Base-by-base conservation (phyloP, 1,284 basidiomycete species). In the Marasmius fiardii region DNA sequence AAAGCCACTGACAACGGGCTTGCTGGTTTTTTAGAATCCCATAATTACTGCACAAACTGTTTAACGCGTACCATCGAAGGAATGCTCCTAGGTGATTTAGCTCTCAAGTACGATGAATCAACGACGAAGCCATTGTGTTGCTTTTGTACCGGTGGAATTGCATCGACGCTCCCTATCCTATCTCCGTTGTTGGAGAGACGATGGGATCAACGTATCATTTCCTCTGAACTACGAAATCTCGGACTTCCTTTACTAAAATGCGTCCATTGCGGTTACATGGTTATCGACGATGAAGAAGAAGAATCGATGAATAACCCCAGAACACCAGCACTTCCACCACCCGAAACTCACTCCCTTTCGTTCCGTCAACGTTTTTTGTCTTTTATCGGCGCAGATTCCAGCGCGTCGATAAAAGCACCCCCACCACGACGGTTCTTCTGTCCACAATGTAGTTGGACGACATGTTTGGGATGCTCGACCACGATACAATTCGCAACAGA, bases 201-300 rank as follows among this genome's bases (percentile, higher is more conserved):
- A 53, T 53, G 51, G 51, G 51, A 53, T n/a, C 51, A 31, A 14
- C 51, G 41, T 14, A 53, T 53, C n/a, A 44, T 53, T n/a, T 43
- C 51, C n/a, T 16, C 31, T 12, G 37, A 53, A 20, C 39, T 53
- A 21, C 51, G 43, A 44, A 31, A 49, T 33, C 23, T 49, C 26
- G 51, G 51, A 11, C 39, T 53, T 43, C 51, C 51, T 33, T 21
- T 44, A 28, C 21, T 53, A 18, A 43, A 24, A 23, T 53, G 51
- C 33, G 51, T 44, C 4, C 51, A 44, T 31, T 53, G 51, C 41
- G 51, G 51, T 1, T 53, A 43, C 24, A 43, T 53, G 6, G 51
- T 53, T 18, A 39, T 53, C 16, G 51, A 53, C 41, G 51, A 44
- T 1, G 51, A 53, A 53, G 41, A 24, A 14, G 16, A 20, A n/a